phyloP scores from a whole-genome alignment of 129 eudicot species.

The Saposhnikovia divaricata region DNA sequence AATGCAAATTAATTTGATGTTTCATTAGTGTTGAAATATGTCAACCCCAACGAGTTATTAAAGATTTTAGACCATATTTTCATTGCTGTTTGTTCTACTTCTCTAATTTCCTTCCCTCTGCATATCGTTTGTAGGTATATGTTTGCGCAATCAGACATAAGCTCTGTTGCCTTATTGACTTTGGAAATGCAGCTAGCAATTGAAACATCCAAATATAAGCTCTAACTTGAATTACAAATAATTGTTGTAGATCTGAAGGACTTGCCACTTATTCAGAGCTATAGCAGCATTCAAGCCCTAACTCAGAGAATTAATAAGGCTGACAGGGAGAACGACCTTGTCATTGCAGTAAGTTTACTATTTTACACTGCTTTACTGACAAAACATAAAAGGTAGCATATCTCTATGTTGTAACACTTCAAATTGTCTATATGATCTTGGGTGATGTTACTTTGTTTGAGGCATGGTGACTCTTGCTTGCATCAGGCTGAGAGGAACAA shows the following conservation, averaged over 20 bases:
- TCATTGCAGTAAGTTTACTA: conserved; percentile 77
- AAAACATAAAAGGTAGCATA: too few relatives aligned
- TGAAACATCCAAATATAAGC: neutral
- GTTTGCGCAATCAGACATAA: neutral
- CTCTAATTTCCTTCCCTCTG: neutral
- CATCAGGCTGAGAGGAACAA: too few relatives aligned
- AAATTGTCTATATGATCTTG: too few relatives aligned
- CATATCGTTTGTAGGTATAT: neutral
- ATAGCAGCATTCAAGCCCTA: conserved; percentile 60
- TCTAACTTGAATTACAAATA: neutral
- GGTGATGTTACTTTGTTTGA: too few relatives aligned
- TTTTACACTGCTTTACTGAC: neutral
- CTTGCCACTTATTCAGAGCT: conserved; percentile 80
- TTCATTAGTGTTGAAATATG: neutral
- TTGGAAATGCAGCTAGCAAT: neutral
- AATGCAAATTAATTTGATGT: neutral
- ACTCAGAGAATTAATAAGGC: conserved; percentile 55
- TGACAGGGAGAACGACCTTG: conserved; percentile 76
- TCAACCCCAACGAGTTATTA: neutral
- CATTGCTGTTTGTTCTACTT: neutral
- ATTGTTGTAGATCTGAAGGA: conserved; percentile 50
- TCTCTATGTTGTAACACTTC: too few relatives aligned
- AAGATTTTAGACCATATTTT: neutral
- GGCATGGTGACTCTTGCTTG: too few relatives aligned
- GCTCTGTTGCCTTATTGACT: neutral